Evolutionary conservation across 83 land plant species (phyloP), one percentile per base, ranked within the genome.

Genomic region (Thuja plicata): DNA sequence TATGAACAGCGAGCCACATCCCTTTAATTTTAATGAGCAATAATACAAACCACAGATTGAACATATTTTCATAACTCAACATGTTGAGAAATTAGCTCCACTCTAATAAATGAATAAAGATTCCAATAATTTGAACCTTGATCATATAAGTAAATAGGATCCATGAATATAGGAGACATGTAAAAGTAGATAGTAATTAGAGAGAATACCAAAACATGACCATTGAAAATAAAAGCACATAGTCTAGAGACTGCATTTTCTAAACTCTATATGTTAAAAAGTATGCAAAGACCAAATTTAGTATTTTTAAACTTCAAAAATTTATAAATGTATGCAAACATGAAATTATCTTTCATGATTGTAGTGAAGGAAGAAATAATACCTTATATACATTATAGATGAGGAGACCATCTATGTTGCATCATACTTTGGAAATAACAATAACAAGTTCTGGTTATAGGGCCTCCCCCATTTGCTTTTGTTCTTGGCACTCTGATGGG

Each of bases 361-460:
- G 41, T 10, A 38, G 34, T 37, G 19, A 38, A 43, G 40, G 19
- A 77, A 77, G 35, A 37, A 77, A 32, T 10, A 13, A 77, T 84
- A 27, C 86, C 86, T 97, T 97, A 93, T n/a, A n/a, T 96, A 97
- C 99, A 86, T 97, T 97, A 89, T 98, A 97, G 62, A 97, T 86
- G 86, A 97, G 90, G 34, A 97, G 87, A 1, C 96, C 91, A 1
- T 95, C 95, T 2, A 90, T 87, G 88, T 89, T 92, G 10, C 94
- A 91, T 79, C 93, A 88, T 88, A 97, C 88, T 84, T 93, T 90
- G 87, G 92, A 91, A 92, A 97, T 95, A 3, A 97, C 96, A 48
- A 96, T 89, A 34, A 97, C 93, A 50, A 97, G 95, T 93, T 97
- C 99, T 27, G 98, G 95, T n/a, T n/a, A n/a, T n/a, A n/a, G n/a